Evolutionary conservation across 1,284 basidiomycete genomes (phyloP), one percentile per base, ranked within the genome.

Genomic region (Pseudozyma hubeiensis): DNA sequence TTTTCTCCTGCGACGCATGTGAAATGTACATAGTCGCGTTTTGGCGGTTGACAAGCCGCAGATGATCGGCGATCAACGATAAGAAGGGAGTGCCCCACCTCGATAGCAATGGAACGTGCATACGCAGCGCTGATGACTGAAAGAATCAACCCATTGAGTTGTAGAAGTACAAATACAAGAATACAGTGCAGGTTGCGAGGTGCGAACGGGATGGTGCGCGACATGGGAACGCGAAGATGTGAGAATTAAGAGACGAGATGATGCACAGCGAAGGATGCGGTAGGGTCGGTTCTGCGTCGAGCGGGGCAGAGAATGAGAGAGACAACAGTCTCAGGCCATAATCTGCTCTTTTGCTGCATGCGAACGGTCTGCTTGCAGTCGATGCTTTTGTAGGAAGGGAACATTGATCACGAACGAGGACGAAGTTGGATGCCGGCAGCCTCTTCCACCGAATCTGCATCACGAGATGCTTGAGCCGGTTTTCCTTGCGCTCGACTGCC

Each of bases 381-480:
- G 19, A 58, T 41, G 40, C 55, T 45, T 43, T 45, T 58, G 7
- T 10, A 7, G 19, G 43, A 2, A 19, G 24, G 24, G 24, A 24
- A 24, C 24, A 24, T 24, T 24, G 24, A 24, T 53, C 17, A 59
- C 17, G 55, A 45, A 24, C 60, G 52, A 16, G 60, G 60, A 7
- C 60, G 60, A 47, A 68, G 52, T 34, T 63, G 55, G 7, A 59
- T 8, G 10, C 60, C 65, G 14, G 63, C 47, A 2, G 48, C 34
- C 7, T 68, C 65, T 30, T 63, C 51, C 11, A n/a, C 58, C 10
- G 10, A 17, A n/a, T 30, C 41, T 33, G 14, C 41, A 3, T 52
- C 55, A 14, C 45, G 51, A 7, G 45, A 19, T 4, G 57, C 35
- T 5, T 17, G 16, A 33, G 56, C 50, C 8, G 41, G 34, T 31